Percentiles rank a stretch among this genome's conserved stretches.
Evolutionary conservation across 1,139 yeast genomes (phyloP).

Genomic region (Diutina siamensis): DNA sequence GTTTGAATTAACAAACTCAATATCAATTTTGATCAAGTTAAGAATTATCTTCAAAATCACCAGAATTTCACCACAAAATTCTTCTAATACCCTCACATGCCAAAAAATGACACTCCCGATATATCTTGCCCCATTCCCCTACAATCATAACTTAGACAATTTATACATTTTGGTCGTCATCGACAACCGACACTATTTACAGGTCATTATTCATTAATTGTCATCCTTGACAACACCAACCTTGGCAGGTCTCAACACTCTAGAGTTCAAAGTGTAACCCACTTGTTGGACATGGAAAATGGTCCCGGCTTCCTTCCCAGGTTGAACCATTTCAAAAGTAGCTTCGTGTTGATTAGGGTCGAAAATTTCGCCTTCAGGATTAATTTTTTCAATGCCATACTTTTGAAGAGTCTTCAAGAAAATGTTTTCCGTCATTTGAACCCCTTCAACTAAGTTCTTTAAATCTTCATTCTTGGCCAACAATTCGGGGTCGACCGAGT

Average conservation of each 20-base stretch:
- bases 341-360: slow-evolving; percentile 95
- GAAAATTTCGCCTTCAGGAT: slow-evolving; percentile 76
- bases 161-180: no score
- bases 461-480: slow-evolving; percentile 50
- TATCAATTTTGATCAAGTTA: no score
- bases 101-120: no score
- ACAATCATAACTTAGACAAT: not conserved
- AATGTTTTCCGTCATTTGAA: slow-evolving; percentile 78
- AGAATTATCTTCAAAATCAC: no score
- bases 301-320: slow-evolving; percentile 87
- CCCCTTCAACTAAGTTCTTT: slow-evolving; percentile 75
- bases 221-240: slow-evolving; percentile 75
- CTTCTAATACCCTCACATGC: no score
- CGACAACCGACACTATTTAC: not conserved
- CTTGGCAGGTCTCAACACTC: slow-evolving; percentile 93
- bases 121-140: no score
- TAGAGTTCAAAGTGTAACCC: slow-evolving; percentile 76
- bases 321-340: slow-evolving; percentile 77
- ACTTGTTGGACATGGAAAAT: slow-evolving; percentile 89
- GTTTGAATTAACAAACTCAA: no score
- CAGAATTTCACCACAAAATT: no score
- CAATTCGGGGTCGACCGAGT: slow-evolving; percentile 62
- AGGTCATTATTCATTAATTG: not conserved
- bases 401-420: slow-evolving; percentile 74
- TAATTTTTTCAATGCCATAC: slow-evolving; percentile 73